Evolutionary conservation across 805 yeast species (phyloP).

Genomic region (Cephaloascus albidus): DNA sequence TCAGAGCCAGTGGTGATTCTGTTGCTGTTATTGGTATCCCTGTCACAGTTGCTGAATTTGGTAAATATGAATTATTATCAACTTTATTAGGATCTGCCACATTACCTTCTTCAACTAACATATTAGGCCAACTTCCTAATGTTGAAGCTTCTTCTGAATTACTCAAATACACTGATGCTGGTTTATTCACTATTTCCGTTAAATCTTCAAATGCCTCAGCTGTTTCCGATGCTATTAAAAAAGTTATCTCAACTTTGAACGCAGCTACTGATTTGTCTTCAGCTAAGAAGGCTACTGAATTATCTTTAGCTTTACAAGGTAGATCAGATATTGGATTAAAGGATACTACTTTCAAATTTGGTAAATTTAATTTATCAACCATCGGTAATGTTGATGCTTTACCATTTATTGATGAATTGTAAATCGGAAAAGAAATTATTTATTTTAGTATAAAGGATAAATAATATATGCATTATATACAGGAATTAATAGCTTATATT

Average conservation of each 20-base stretch:
- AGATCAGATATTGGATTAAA: slow-evolving; percentile 20
- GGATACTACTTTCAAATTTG: not conserved
- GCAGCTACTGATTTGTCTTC: slow-evolving; percentile 45
- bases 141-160: slow-evolving; percentile 39
- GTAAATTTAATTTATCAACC: slow-evolving; percentile 31
- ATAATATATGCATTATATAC: not conserved
- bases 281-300: slow-evolving; percentile 33
- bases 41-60: slow-evolving; percentile 50
- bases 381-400: slow-evolving; percentile 80
- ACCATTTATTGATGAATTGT: slow-evolving; percentile 87
- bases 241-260: slow-evolving; percentile 36
- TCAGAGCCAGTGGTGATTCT: slow-evolving; percentile 55
- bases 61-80: slow-evolving; percentile 61
- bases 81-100: slow-evolving; percentile 51
- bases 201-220: slow-evolving; percentile 47
- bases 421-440: slow-evolving; percentile 10
- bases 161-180: slow-evolving; percentile 66
- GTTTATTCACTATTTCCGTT: slow-evolving; percentile 67
- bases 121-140: slow-evolving; percentile 37
- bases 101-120: slow-evolving; percentile 46
- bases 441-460: not conserved
- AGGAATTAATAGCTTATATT: not conserved
- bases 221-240: slow-evolving; percentile 53
- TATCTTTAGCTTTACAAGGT: slow-evolving; percentile 31
- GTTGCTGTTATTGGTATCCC: slow-evolving; percentile 81